phyloP scores from a whole-genome alignment of 805 yeast species.

The Debaryomyces castellii region DNA sequence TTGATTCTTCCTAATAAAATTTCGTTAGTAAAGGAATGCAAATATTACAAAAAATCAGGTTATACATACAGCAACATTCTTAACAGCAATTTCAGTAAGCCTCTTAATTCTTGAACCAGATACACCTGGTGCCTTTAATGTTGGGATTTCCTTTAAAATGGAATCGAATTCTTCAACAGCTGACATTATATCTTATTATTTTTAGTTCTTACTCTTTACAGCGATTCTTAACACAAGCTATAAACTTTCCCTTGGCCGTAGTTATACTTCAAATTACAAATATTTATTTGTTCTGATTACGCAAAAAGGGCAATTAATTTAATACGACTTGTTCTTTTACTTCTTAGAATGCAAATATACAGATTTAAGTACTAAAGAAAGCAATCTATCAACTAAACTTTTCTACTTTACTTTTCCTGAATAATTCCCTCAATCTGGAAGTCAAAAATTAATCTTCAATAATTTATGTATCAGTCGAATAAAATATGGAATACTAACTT shows the following conservation, averaged over 20 bases:
- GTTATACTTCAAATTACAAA: slow-evolving; percentile 1
- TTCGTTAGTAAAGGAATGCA: slow-evolving; percentile 5
- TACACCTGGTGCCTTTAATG: slow-evolving; percentile 83
- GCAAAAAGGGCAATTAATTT: not conserved
- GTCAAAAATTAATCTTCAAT: not conserved
- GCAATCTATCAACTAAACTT: not conserved
- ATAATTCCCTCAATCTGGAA: slow-evolving; percentile 1
- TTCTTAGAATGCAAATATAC: slow-evolving; percentile 1
- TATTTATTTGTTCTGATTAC: slow-evolving; percentile 1
- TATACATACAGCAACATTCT: slow-evolving; percentile 44
- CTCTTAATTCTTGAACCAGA: slow-evolving; percentile 93
- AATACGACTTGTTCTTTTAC: slow-evolving; percentile 1
- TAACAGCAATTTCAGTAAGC: slow-evolving; percentile 74
- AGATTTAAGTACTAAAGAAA: slow-evolving; percentile 3
- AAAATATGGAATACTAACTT: not conserved
- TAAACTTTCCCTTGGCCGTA: not conserved
- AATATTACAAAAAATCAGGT: not conserved
- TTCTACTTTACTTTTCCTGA: slow-evolving; percentile 1
- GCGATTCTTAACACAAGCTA: not conserved
- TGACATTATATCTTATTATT: slow-evolving; percentile 30
- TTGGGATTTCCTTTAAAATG: slow-evolving; percentile 49
- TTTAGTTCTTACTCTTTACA: slow-evolving; percentile 6
- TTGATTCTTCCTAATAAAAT: slow-evolving; percentile 46
- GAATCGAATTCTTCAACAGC: slow-evolving; percentile 47
- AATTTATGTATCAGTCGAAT: not conserved